These are phyloP conservation scores for Schoenoplectus triqueter DNA, from an alignment of 202 grass and related monocot species.

Conservation along the genomic window DNA sequence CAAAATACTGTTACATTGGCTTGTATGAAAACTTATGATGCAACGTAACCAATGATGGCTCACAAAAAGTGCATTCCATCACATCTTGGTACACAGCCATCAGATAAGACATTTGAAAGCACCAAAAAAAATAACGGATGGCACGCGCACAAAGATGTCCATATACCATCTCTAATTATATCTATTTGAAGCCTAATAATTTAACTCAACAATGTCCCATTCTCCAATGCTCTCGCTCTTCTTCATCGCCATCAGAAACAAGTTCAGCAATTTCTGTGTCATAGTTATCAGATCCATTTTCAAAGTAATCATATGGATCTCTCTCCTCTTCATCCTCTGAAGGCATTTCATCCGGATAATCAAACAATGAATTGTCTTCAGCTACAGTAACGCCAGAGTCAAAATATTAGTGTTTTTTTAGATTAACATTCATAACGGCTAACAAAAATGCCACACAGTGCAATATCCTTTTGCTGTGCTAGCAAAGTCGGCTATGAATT, in stretches of 20 bases:
- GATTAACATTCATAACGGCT: not conserved
- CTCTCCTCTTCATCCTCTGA: constrained; percentile 53
- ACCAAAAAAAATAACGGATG: not conserved
- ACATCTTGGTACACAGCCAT: not conserved
- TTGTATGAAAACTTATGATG: not conserved
- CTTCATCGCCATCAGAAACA: constrained; percentile 25
- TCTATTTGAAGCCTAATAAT: not conserved
- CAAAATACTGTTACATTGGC: not conserved
- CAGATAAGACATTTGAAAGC: not conserved
- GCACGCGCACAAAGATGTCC: not conserved
- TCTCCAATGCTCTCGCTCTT: constrained; percentile 13
- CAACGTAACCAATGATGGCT: not conserved
- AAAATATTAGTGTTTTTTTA: constrained; percentile 14
- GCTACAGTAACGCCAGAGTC: constrained; percentile 45
- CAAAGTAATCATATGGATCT: constrained; percentile 43
- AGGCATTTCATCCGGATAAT: constrained; percentile 77
- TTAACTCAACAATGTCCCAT: constrained; percentile 16
- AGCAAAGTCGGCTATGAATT: not conserved
- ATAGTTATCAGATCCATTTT: constrained; percentile 25
- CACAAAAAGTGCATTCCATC: not conserved
- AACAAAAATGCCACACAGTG: not conserved
- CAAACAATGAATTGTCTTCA: constrained; percentile 74
- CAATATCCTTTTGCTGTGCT: not conserved
- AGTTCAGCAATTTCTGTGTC: constrained; percentile 29
- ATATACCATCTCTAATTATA: not conserved